Evolutionary conservation across 768 basidiomycete species (phyloP).

Genomic region (Mycena galopus): DNA sequence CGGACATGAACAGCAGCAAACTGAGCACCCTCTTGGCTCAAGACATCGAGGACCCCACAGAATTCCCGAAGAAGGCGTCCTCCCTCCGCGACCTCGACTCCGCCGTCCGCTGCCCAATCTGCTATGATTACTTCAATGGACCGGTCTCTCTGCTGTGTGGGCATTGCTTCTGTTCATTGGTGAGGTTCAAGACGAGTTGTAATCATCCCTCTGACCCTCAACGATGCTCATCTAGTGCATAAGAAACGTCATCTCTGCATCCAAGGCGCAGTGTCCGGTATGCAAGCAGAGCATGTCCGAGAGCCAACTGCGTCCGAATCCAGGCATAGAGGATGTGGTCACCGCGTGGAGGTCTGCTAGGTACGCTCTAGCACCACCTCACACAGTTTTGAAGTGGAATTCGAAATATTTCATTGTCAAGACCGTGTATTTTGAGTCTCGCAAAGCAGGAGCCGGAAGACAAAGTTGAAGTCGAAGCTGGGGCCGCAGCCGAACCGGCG

Average conservation of each 20-base stretch:
- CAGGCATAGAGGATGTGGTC: constrained; percentile 77
- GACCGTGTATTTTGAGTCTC: constrained; percentile 59
- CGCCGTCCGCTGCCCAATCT: constrained; percentile 80
- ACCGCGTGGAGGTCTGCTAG: constrained; percentile 80
- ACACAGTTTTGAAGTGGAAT: background rate
- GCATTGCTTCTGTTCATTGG: constrained; percentile 85
- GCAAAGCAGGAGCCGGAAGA: too few relatives aligned
- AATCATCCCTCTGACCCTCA: constrained; percentile 11
- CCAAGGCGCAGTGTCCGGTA: constrained; percentile 77
- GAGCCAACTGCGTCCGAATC: constrained; percentile 74
- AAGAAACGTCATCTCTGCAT: constrained; percentile 62
- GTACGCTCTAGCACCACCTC: constrained; percentile 53
- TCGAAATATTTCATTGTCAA: constrained; percentile 35
- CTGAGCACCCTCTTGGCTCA: constrained; percentile 16
- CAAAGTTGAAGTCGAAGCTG: constrained; percentile 43
- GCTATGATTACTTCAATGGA: constrained; percentile 77
- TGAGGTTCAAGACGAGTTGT: too few relatives aligned
- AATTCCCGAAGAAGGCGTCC: constrained; percentile 69
- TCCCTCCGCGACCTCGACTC: constrained; percentile 75
- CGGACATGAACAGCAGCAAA: constrained; percentile 21
- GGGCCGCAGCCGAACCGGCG: background rate
- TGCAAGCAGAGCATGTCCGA: constrained; percentile 75
- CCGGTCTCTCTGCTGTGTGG: constrained; percentile 84
- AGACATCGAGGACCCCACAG: constrained; percentile 72
- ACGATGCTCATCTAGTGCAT: constrained; percentile 68